A percentile compares a stretch with the other conserved stretches of the same genome.
phyloP scores from a whole-genome alignment of 768 basidiomycete genomes.

The Cantharellus anzutake region DNA sequence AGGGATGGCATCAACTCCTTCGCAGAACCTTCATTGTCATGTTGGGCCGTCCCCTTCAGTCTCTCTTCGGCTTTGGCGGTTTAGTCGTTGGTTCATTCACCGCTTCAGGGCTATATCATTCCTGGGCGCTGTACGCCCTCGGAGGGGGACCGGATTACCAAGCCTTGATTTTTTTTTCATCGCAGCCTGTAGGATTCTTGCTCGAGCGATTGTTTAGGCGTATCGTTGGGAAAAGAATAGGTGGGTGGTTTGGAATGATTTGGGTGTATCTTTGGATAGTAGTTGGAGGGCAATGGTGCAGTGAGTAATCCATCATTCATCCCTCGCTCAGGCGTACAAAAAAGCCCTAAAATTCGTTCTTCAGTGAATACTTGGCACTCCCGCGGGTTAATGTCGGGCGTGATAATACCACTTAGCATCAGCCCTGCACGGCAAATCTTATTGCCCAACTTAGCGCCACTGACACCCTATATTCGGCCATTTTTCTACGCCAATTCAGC shows the following conservation, averaged over 20 bases:
- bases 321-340: no score
- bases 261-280: slow-evolving; percentile 6
- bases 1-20: slow-evolving; percentile 8
- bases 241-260: slow-evolving; percentile 4
- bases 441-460: no score
- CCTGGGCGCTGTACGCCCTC: not conserved
- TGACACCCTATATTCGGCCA: no score
- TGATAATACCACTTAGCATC: no score
- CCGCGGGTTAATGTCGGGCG: no score
- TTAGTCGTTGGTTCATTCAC: slow-evolving; percentile 6
- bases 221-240: slow-evolving; percentile 4
- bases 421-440: no score
- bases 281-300: not conserved
- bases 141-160: not conserved
- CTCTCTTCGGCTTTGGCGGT: not conserved
- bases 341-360: no score
- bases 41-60: slow-evolving; percentile 4
- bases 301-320: not conserved
- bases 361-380: no score
- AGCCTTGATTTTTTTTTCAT: slow-evolving; percentile 1
- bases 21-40: slow-evolving; percentile 7
- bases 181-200: slow-evolving; percentile 6
- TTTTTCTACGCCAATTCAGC: no score
- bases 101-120: slow-evolving; percentile 5
- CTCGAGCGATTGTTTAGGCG: slow-evolving; percentile 5